Evolutionary conservation across 1,139 yeast genomes (phyloP).

Genomic region (Candida tropicalis): DNA sequence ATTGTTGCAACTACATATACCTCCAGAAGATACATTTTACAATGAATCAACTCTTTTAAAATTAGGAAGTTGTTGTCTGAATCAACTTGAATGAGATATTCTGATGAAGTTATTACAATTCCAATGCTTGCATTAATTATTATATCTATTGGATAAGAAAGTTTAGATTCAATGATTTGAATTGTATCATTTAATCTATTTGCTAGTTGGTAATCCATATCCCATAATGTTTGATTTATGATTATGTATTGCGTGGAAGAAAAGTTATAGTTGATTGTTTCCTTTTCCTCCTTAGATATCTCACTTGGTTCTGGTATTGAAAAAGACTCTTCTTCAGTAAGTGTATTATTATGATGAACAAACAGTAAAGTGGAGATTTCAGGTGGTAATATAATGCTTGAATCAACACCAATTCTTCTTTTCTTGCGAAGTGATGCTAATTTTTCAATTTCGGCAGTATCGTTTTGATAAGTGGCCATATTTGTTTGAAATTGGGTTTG

Average conservation of each 20-base stretch:
- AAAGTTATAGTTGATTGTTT: conserved; percentile 3
- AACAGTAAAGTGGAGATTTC: conserved; percentile 14
- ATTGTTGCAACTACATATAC: conserved; percentile 9
- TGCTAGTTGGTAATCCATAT: conserved; percentile 8
- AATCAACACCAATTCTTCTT: conserved; percentile 2
- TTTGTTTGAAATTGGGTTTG: conserved; percentile 6
- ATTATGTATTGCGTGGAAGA: conserved; percentile 9
- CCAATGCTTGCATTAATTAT: conserved; percentile 14
- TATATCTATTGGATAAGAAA: conserved; percentile 12
- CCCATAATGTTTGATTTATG: conserved; percentile 13
- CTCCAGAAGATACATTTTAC: conserved; percentile 10
- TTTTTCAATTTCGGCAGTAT: conserved; percentile 12
- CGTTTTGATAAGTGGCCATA: conserved; percentile 14
- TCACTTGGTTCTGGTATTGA: background rate
- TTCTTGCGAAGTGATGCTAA: conserved; percentile 7
- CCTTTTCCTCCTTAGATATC: background rate
- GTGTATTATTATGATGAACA: conserved; percentile 5
- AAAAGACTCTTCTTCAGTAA: background rate
- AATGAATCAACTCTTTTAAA: conserved; percentile 6
- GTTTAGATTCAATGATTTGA: conserved; percentile 10
- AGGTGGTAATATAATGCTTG: conserved; percentile 9
- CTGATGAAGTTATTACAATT: conserved; percentile 9
- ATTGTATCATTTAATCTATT: conserved; percentile 3
- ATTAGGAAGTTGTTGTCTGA: conserved; percentile 9
- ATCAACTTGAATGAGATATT: conserved; percentile 13